Conservation (phyloP, 805 yeast species). For the Millerozyma miso region DNA sequence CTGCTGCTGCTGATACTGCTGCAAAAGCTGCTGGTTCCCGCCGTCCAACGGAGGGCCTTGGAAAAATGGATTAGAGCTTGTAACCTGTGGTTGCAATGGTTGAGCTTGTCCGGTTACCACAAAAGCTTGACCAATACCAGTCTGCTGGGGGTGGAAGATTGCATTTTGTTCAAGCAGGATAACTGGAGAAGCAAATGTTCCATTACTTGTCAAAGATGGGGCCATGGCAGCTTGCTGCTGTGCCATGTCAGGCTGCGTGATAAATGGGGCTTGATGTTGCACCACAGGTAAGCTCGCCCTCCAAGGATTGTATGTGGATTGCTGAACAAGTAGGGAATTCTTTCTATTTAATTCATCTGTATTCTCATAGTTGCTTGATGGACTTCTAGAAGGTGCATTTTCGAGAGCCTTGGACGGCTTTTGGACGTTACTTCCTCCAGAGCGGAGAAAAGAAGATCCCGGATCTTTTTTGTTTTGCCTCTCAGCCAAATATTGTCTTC, state of each 20-base stretch:
- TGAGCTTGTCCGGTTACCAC: constrained; percentile 54
- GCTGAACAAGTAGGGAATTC: constrained; percentile 32
- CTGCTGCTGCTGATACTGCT: neutral
- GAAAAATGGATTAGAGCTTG: constrained; percentile 19
- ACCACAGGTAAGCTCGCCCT: constrained; percentile 9
- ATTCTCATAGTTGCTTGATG: constrained; percentile 1
- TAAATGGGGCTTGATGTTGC: constrained; percentile 2
- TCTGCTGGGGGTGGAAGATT: constrained; percentile 9
- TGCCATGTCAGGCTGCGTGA: constrained; percentile 2
- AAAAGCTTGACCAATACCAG: constrained; percentile 21
- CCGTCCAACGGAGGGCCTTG: constrained; percentile 4
- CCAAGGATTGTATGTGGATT: constrained; percentile 41
- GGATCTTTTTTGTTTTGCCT: constrained; percentile 37
- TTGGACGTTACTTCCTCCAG: constrained; percentile 3
- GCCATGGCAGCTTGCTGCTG: neutral
- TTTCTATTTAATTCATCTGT: constrained; percentile 12
- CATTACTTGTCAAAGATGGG: neutral
- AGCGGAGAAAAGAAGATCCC: neutral
- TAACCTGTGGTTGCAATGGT: constrained; percentile 19
- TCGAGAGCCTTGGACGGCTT: constrained; percentile 1
- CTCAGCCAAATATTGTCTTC: constrained; percentile 73
- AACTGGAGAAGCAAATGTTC: neutral
- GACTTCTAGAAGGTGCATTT: neutral
- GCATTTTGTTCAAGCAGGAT: neutral
- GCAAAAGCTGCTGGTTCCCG: neutral